Percentiles rank a stretch among this genome's conserved stretches.
Conservation (phyloP, 768 basidiomycete species). For the Suillus sp. region DNA sequence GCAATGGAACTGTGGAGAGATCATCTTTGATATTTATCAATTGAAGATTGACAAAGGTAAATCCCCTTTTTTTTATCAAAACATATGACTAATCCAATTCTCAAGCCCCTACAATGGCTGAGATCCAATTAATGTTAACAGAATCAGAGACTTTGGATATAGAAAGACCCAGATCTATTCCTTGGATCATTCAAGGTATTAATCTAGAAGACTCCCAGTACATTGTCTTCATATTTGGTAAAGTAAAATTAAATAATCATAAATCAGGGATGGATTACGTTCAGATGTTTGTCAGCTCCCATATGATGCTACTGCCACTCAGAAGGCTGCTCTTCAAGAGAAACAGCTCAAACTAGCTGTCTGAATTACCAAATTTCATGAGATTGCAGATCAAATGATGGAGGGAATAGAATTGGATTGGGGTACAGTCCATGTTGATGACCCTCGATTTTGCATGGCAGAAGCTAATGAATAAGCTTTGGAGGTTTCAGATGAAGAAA, state of each 20-base stretch:
- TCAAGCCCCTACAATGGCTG: slow-evolving; percentile 11
- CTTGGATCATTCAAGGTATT: slow-evolving; percentile 10
- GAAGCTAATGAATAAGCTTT: background rate
- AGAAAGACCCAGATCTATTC: background rate
- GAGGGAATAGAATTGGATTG: background rate
- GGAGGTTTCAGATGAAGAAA: slow-evolving; percentile 3
- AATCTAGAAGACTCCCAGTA: background rate
- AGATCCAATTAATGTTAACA: slow-evolving; percentile 1
- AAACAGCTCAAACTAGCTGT: background rate
- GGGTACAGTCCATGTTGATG: background rate
- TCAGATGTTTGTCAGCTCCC: background rate
- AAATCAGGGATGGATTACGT: background rate
- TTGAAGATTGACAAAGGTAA: slow-evolving; percentile 12
- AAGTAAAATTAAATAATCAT: too few relatives aligned
- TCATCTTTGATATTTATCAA: slow-evolving; percentile 7
- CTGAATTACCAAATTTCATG: background rate
- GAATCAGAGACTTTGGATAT: background rate
- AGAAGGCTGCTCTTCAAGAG: background rate
- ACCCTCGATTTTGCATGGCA: background rate
- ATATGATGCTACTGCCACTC: background rate
- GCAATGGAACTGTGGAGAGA: background rate
- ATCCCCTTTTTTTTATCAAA: background rate
- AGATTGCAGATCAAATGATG: background rate
- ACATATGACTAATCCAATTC: background rate
- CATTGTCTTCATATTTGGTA: background rate